Evolutionary conservation across 225 moss, liverwort and hornwort species (phyloP).

Genomic region (Marchantia polymorpha): DNA sequence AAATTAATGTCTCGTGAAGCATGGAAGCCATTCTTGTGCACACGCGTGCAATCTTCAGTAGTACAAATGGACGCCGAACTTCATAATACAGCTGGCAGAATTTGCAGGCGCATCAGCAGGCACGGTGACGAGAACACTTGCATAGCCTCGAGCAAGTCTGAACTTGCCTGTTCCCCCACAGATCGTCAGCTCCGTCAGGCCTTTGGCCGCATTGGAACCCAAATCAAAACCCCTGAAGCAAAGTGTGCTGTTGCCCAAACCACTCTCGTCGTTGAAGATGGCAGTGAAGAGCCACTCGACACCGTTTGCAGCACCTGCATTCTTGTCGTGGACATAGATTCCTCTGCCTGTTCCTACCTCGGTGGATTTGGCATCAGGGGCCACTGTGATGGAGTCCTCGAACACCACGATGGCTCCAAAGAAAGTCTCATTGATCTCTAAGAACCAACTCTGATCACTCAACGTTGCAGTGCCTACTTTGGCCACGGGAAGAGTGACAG

Average conservation of each 20-base stretch:
- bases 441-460: constrained; percentile 3
- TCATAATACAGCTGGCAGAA: no score
- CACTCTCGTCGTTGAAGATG: constrained; percentile 28
- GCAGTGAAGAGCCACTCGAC: constrained; percentile 31
- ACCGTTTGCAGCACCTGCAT: neutral
- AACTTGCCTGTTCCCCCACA: constrained; percentile 36
- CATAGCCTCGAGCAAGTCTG: constrained; percentile 29
- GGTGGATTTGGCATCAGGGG: constrained; percentile 12
- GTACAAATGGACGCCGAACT: no score
- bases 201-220: neutral
- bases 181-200: constrained; percentile 24
- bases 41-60: no score
- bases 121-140: neutral
- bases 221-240: constrained; percentile 25
- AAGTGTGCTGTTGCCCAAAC: constrained; percentile 23
- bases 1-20: no score
- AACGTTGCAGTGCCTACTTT: neutral
- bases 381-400: constrained; percentile 28
- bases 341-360: constrained; percentile 34
- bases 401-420: constrained; percentile 25
- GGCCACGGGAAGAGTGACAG: neutral
- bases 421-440: constrained; percentile 1
- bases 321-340: constrained; percentile 18
- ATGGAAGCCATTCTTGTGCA: no score
- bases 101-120: no score